phyloP scores from a whole-genome alignment of 2,329 filamentous ascomycete species.

The Cladophialophora yegresii region DNA sequence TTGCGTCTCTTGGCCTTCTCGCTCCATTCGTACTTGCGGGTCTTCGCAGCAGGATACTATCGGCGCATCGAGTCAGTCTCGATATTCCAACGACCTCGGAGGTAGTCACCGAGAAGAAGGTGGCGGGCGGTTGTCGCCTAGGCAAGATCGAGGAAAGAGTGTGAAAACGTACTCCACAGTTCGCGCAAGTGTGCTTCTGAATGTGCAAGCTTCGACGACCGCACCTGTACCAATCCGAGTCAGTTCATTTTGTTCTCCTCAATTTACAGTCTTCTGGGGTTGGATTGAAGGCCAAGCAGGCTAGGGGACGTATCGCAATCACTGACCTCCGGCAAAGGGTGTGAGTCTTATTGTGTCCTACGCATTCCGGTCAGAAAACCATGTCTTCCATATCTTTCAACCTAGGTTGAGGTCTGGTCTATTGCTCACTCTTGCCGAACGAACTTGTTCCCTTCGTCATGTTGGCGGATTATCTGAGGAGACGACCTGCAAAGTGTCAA shows the following conservation, averaged over 20 bases:
- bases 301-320: not conserved
- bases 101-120: not conserved
- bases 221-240: constrained; percentile 45
- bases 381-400: not conserved
- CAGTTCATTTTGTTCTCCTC: not conserved
- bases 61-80: constrained; percentile 17
- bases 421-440: constrained; percentile 66
- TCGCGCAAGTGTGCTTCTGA: constrained; percentile 97
- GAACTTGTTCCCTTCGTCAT: constrained; percentile 67
- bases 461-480: constrained; percentile 30
- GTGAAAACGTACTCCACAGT: constrained; percentile 64
- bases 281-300: not conserved
- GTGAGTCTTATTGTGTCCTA: constrained; percentile 89
- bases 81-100: not conserved
- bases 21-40: constrained; percentile 99
- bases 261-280: not conserved
- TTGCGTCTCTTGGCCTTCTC: constrained; percentile 99
- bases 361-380: constrained; percentile 24
- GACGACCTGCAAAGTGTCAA: constrained; percentile 20
- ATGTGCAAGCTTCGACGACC: constrained; percentile 97
- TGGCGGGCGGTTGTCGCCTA: not conserved
- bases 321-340: constrained; percentile 97
- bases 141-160: not conserved
- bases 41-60: constrained; percentile 88
- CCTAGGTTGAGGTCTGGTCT: constrained; percentile 13